These are phyloP conservation scores for Lactifluus rugatus DNA, from an alignment of 768 basidiomycete genomes.

Conservation along the genomic window DNA sequence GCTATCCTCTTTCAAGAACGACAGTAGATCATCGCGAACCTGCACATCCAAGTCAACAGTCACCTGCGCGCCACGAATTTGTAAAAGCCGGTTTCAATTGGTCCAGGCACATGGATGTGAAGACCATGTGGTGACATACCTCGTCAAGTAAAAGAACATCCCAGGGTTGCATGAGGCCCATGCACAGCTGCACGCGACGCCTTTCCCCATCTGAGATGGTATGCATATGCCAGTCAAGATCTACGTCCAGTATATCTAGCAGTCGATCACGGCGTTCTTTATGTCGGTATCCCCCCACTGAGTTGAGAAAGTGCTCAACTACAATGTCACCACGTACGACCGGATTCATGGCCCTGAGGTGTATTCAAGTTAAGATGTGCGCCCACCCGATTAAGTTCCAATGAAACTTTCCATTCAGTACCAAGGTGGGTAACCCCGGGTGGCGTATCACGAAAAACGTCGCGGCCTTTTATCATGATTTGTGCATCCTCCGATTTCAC, in stretches of 20 bases:
- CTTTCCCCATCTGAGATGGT: slow-evolving; percentile 94
- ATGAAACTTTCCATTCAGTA: slow-evolving; percentile 71
- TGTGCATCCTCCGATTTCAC: slow-evolving; percentile 43
- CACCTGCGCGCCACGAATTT: slow-evolving; percentile 41
- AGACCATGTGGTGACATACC: slow-evolving; percentile 32
- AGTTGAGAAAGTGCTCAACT: slow-evolving; percentile 92
- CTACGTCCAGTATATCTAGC: slow-evolving; percentile 88
- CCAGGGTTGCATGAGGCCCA: slow-evolving; percentile 94
- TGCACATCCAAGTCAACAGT: slow-evolving; percentile 97
- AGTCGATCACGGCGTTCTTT: slow-evolving; percentile 79
- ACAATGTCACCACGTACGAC: slow-evolving; percentile 89
- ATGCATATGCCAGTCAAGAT: slow-evolving; percentile 95
- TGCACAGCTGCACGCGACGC: slow-evolving; percentile 85
- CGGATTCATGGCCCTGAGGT: slow-evolving; percentile 84
- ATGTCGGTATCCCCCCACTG: slow-evolving; percentile 91
- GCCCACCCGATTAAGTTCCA: background rate
- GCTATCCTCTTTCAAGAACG: slow-evolving; percentile 78
- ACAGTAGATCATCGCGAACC: slow-evolving; percentile 84
- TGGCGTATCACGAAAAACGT: slow-evolving; percentile 86
- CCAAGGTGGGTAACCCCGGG: slow-evolving; percentile 79
- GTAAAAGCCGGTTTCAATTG: background rate
- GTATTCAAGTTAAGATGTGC: background rate
- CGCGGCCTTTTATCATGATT: slow-evolving; percentile 64
- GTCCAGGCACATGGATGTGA: background rate
- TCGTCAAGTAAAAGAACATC: slow-evolving; percentile 91